phyloP scores from a whole-genome alignment of 1,284 basidiomycete genomes.

The Malassezia sp. region DNA sequence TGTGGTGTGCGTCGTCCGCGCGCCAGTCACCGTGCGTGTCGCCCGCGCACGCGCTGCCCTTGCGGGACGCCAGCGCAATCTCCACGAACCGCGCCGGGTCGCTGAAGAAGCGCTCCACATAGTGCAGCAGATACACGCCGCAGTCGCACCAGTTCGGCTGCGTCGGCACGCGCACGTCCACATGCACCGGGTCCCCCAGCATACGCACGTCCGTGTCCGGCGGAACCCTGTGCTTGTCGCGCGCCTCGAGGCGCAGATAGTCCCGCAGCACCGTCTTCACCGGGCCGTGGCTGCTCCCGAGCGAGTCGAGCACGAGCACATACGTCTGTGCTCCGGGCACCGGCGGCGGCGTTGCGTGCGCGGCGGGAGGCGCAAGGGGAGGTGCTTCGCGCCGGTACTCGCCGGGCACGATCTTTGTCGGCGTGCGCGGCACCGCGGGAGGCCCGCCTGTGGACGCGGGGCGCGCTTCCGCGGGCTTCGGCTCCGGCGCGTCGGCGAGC shows the following conservation, averaged over 20 bases:
- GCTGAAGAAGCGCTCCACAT: constrained; percentile 37
- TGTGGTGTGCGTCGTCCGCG: too few relatives aligned
- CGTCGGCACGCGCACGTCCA: constrained; percentile 50
- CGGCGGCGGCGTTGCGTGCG: not conserved
- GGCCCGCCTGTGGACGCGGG: not conserved
- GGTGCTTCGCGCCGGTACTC: too few relatives aligned
- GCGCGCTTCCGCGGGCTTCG: not conserved
- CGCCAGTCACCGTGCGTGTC: too few relatives aligned
- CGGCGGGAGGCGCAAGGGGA: not conserved
- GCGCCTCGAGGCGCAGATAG: constrained; percentile 69
- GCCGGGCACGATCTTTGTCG: not conserved
- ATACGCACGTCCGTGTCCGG: constrained; percentile 5
- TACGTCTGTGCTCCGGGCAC: constrained; percentile 17
- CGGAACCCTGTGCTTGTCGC: constrained; percentile 57
- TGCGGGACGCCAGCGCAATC: constrained; percentile 5
- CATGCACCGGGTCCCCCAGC: constrained; percentile 16
- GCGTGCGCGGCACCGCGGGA: constrained; percentile 11
- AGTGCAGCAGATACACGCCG: constrained; percentile 50
- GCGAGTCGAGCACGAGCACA: constrained; percentile 59
- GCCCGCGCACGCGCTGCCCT: too few relatives aligned
- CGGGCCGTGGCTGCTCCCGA: constrained; percentile 59
- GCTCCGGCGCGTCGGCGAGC: too few relatives aligned
- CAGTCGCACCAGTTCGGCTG: constrained; percentile 79
- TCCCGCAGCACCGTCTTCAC: constrained; percentile 56
- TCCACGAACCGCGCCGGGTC: constrained; percentile 23